phyloP scores from a whole-genome alignment of 768 basidiomycete species.

The Paxillus involutus region DNA sequence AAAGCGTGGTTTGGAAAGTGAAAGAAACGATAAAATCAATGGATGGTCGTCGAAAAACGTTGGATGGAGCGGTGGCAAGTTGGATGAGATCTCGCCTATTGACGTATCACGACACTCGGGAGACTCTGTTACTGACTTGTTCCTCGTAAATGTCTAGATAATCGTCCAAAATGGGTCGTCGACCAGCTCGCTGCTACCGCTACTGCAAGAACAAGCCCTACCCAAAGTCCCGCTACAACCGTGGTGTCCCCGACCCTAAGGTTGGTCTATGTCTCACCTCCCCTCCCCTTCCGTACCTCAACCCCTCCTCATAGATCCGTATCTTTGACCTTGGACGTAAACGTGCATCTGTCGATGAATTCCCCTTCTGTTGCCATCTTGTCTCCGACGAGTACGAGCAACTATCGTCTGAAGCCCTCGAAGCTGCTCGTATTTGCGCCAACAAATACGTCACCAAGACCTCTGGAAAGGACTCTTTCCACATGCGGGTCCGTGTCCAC shows the following conservation, averaged over 20 bases:
- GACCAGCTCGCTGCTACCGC: constrained; percentile 96
- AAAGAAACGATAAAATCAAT: too few relatives aligned
- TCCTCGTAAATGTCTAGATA: constrained; percentile 9
- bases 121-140: too few relatives aligned
- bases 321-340: constrained; percentile 97
- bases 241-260: constrained; percentile 97
- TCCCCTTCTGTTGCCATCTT: constrained; percentile 95
- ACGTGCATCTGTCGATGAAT: constrained; percentile 95
- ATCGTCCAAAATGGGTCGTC: constrained; percentile 76
- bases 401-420: constrained; percentile 91
- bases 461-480: constrained; percentile 98
- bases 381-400: constrained; percentile 99
- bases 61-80: too few relatives aligned
- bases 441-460: constrained; percentile 99
- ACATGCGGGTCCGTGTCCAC: constrained; percentile 94
- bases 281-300: too few relatives aligned
- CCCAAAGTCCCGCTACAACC: constrained; percentile 94
- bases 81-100: too few relatives aligned
- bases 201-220: constrained; percentile 99
- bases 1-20: too few relatives aligned
- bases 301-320: constrained; percentile 62
- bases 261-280: constrained; percentile 34
- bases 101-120: too few relatives aligned
- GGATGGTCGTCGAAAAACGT: too few relatives aligned
- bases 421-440: constrained; percentile 98